A percentile compares a stretch with the other conserved stretches of the same genome.
Evolutionary conservation across 768 basidiomycete genomes (phyloP).

Genomic region (Leccinum uliginosum): DNA sequence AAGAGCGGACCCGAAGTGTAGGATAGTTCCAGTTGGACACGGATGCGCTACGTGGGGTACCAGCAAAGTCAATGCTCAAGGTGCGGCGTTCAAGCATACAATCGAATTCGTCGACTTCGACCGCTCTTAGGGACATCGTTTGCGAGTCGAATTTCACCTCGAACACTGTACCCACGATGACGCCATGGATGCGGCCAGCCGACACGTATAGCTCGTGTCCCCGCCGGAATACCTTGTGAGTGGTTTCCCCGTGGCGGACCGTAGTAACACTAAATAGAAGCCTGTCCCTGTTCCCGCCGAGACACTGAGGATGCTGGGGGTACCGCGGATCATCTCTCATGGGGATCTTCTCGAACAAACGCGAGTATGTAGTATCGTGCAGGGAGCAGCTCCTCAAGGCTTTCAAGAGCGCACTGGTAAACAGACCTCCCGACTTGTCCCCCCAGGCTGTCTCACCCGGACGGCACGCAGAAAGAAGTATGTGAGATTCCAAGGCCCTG

Average conservation of each 20-base stretch:
- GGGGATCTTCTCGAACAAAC: conserved; percentile 4
- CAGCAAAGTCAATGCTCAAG: not conserved
- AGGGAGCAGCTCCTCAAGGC: conserved; percentile 3
- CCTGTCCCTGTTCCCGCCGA: conserved; percentile 12
- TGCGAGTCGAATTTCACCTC: not conserved
- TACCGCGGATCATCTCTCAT: not conserved
- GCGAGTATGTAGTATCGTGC: conserved; percentile 15
- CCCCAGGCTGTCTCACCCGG: conserved; percentile 13
- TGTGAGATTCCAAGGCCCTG: conserved; percentile 18
- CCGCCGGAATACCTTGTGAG: conserved; percentile 10
- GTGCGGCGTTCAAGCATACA: conserved; percentile 9
- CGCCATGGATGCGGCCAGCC: conserved; percentile 17
- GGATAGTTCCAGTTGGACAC: conserved; percentile 14
- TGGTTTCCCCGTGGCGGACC: conserved; percentile 5
- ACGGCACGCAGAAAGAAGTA: conserved; percentile 21
- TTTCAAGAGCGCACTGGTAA: conserved; percentile 17
- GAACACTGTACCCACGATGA: conserved; percentile 15
- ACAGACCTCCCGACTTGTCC: conserved; percentile 14
- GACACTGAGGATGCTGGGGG: conserved; percentile 19
- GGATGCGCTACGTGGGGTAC: not conserved
- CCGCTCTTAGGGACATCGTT: conserved; percentile 8
- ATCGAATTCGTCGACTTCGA: conserved; percentile 12
- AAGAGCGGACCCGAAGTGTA: conserved; percentile 6
- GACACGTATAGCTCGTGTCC: conserved; percentile 7
- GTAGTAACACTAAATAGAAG: conserved; percentile 18